Conservation (phyloP, 768 basidiomycete genomes). For the Naganishia friedmannii region DNA sequence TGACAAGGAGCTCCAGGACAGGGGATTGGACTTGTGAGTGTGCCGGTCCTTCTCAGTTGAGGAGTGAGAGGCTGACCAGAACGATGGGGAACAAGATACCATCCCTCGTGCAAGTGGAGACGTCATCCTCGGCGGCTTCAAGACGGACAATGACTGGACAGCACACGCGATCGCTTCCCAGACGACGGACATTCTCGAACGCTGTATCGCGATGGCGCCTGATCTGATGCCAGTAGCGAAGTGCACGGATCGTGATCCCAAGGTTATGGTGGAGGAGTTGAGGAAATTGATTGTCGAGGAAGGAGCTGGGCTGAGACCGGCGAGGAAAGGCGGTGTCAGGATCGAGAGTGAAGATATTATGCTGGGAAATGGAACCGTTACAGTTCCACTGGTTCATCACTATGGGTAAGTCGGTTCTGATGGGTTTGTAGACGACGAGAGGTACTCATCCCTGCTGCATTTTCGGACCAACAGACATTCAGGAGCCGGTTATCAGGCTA, state of each 20-base stretch:
- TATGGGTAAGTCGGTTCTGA: slow-evolving; percentile 50
- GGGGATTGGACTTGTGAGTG: slow-evolving; percentile 29
- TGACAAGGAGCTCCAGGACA: slow-evolving; percentile 35
- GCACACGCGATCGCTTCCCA: background rate
- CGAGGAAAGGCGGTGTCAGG: slow-evolving; percentile 41
- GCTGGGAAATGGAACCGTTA: background rate
- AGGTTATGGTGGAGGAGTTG: slow-evolving; percentile 13
- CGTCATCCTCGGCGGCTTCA: slow-evolving; percentile 52
- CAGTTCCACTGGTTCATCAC: slow-evolving; percentile 42
- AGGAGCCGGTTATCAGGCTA: slow-evolving; percentile 24
- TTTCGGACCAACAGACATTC: background rate
- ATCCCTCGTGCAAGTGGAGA: slow-evolving; percentile 51
- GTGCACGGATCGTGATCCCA: slow-evolving; percentile 6
- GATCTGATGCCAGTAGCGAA: slow-evolving; percentile 32
- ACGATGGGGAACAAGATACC: slow-evolving; percentile 36
- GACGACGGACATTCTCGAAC: slow-evolving; percentile 39
- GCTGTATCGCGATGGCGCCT: slow-evolving; percentile 48
- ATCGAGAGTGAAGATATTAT: slow-evolving; percentile 27
- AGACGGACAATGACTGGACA: slow-evolving; percentile 49
- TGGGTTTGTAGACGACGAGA: too few relatives aligned
- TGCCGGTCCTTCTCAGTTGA: background rate
- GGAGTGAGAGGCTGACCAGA: background rate
- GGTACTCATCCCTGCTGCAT: background rate
- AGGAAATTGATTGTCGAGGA: slow-evolving; percentile 29
- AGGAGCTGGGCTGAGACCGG: slow-evolving; percentile 47